Percentiles rank a stretch among this genome's conserved stretches.
Evolutionary conservation across 306 rosid genomes (phyloP).

Genomic region (Mimosa pudica): DNA sequence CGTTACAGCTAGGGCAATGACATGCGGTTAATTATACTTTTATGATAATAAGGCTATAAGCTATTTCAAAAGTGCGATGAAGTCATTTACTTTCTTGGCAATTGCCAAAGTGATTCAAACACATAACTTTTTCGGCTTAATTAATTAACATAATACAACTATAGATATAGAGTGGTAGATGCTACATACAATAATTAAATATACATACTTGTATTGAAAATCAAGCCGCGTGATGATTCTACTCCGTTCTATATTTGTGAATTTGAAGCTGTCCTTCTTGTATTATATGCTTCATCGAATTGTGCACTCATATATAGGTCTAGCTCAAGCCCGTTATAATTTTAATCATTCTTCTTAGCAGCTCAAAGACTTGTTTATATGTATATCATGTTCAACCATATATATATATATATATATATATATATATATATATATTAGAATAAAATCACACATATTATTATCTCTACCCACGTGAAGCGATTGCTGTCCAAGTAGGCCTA

Average conservation of each 20-base stretch:
- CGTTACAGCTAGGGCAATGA: background rate
- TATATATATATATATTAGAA: background rate
- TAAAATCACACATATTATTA: background rate
- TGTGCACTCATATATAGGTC: background rate
- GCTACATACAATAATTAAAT: background rate
- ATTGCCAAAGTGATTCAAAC: background rate
- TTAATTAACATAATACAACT: too few species aligned
- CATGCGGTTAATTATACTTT: background rate
- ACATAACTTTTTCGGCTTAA: background rate
- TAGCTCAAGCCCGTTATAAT: background rate
- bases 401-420: too few species aligned
- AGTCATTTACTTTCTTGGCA: background rate
- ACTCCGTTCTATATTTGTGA: background rate
- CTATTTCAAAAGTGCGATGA: background rate
- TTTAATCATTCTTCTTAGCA: background rate
- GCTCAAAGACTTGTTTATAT: background rate
- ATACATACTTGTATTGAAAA: background rate
- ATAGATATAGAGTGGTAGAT: too few species aligned
- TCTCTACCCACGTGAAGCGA: constrained; percentile 16
- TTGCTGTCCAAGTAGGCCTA: background rate
- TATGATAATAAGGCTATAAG: background rate
- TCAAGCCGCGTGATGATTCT: background rate
- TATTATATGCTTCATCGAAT: background rate
- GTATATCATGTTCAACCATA: background rate
- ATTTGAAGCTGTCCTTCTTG: background rate